A percentile compares a stretch with the other conserved stretches of the same genome.
Evolutionary conservation across 2,329 filamentous ascomycete genomes (phyloP).

Genomic region (Fusarium domesticum): DNA sequence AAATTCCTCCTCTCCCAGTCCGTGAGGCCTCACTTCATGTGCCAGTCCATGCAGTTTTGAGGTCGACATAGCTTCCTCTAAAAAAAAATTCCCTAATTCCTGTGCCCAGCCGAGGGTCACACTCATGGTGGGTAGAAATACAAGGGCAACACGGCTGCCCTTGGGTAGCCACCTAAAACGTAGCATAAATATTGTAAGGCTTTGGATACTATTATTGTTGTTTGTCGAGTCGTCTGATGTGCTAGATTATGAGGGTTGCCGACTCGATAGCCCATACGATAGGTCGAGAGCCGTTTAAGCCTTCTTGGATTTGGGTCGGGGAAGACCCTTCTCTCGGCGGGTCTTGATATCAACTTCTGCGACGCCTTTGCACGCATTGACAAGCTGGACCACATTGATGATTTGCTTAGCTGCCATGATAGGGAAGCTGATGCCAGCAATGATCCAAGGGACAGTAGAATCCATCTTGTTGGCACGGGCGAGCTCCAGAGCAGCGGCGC

Average conservation of each 20-base stretch:
- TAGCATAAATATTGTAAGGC: background rate
- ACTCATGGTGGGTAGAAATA: constrained; percentile 18
- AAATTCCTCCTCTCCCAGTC: constrained; percentile 23
- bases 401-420: constrained; percentile 90
- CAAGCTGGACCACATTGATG: constrained; percentile 90
- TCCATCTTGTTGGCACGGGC: constrained; percentile 93
- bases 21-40: constrained; percentile 25
- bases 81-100: constrained; percentile 22
- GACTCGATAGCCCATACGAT: background rate
- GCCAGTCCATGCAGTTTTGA: constrained; percentile 30
- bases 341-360: constrained; percentile 81
- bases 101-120: constrained; percentile 7
- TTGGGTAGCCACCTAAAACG: constrained; percentile 4
- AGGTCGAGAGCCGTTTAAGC: constrained; percentile 21
- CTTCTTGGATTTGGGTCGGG: constrained; percentile 41
- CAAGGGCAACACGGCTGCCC: constrained; percentile 4
- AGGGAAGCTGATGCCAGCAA: constrained; percentile 76
- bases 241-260: constrained; percentile 1
- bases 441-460: constrained; percentile 63
- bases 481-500: constrained; percentile 86
- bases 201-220: background rate
- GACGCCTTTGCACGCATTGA: constrained; percentile 89
- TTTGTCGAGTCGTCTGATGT: background rate
- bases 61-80: constrained; percentile 15
- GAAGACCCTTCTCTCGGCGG: constrained; percentile 53